Base-by-base conservation (phyloP, 331 rosid species). In the Acacia concinna region DNA sequence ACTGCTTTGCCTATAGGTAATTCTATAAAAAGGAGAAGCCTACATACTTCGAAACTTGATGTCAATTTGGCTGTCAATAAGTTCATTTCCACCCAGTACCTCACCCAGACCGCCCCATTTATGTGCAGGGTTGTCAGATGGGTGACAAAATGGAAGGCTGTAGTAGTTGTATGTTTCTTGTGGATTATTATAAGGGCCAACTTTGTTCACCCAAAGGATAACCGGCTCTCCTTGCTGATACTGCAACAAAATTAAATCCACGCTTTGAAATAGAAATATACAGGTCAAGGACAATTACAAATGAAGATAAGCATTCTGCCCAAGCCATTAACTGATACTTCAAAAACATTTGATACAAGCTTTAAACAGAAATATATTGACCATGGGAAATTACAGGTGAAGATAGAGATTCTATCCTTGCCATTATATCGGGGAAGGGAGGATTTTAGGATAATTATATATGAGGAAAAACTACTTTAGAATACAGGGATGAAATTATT, bases 91-190 rank as follows among this genome's bases (percentile, higher is more conserved):
- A 77, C 99, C 98, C 28, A 96, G 78, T 81, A 96, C 99, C 89
- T 96, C 99, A 74, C 99, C 99, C 76, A 96, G 99, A 75, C 99
- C 99, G 81, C 99, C 99, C 99, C 99, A 96, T 82, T 96, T 96
- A 88, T 96, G 99, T 74, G 85, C 88, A 82, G 94, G 75, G 68
- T 68, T 86, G 64, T 81, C 86, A 66, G 92, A 51, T 41, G 92
- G 88, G 75, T 69, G 93, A 47, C 99, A 96, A 85, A 93, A 96
- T 30, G 99, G 99, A 75, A 96, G 98, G 87, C 93, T 93, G 89
- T 87, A 91, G 84, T 96, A 96, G 77, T 96, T 96, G 87, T 96
- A 96, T 4, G 99, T 96, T 93, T 96, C 99, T 87, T 96, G 99
- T 7, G 99, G 99, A 85, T 96, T 96, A 82, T 96, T 96, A 80